These are phyloP conservation scores for Fusarium graminum DNA, from an alignment of 2,329 filamentous ascomycete species.

Conservation along the genomic window DNA sequence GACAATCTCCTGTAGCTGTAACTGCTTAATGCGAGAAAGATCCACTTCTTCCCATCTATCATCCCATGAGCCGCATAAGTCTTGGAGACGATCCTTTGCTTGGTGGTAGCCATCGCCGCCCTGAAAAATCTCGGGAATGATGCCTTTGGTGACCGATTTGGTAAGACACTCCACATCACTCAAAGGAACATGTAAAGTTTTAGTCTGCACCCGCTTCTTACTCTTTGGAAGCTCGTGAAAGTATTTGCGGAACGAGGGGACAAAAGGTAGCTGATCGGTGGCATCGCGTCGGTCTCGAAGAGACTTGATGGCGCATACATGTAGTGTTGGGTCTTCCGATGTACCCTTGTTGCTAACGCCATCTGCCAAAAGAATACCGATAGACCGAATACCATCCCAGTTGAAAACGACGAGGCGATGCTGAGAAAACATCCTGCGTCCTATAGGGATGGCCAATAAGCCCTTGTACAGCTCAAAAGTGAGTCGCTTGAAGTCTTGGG, in stretches of 20 bases:
- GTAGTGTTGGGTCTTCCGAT: constrained; percentile 73
- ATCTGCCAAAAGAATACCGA: constrained; percentile 83
- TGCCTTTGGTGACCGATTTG: constrained; percentile 70
- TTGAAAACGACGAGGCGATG: constrained; percentile 87
- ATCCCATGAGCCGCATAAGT: constrained; percentile 80
- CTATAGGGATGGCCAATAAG: constrained; percentile 83
- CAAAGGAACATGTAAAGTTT: constrained; percentile 77
- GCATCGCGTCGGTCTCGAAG: constrained; percentile 77
- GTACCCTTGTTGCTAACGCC: constrained; percentile 73
- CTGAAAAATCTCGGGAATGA: constrained; percentile 70
- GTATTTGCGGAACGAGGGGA: constrained; percentile 75
- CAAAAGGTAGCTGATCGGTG: constrained; percentile 88
- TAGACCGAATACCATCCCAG: constrained; percentile 84
- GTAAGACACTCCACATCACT: constrained; percentile 89
- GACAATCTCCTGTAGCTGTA: constrained; percentile 83
- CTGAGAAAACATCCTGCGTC: constrained; percentile 80
- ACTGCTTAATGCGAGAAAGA: constrained; percentile 83
- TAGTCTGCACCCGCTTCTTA: constrained; percentile 75
- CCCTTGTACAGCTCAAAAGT: constrained; percentile 84
- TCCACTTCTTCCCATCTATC: constrained; percentile 87
- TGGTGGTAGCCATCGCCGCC: constrained; percentile 62
- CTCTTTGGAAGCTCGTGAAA: constrained; percentile 76
- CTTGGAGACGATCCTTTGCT: constrained; percentile 76
- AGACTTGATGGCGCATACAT: constrained; percentile 82
- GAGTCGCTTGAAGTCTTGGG: constrained; percentile 83